These are phyloP conservation scores for Pisolithus marmoratus DNA, from an alignment of 768 basidiomycete species.

Conservation along the genomic window DNA sequence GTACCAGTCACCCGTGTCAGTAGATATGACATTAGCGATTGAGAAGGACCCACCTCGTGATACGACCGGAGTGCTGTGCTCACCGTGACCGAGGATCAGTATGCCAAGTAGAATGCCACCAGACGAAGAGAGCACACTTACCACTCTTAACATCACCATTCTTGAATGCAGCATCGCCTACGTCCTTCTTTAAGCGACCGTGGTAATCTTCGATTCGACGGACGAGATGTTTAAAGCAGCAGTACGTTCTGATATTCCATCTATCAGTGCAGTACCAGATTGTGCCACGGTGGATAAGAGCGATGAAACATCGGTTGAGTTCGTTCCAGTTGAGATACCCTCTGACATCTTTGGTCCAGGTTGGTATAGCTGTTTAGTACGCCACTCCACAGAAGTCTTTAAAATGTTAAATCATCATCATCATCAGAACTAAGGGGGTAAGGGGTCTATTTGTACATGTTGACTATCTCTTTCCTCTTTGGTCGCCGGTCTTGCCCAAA, in stretches of 20 bases:
- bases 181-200: constrained; percentile 65
- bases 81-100: neutral
- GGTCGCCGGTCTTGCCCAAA: neutral
- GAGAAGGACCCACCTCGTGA: constrained; percentile 49
- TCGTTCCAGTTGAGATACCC: neutral
- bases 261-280: neutral
- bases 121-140: constrained; percentile 23
- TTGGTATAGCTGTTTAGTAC: neutral
- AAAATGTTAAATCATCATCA: too few species aligned
- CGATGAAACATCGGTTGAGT: neutral
- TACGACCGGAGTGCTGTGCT: constrained; percentile 60
- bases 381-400: neutral
- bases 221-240: constrained; percentile 1
- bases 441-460: constrained; percentile 23
- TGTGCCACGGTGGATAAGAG: constrained; percentile 1
- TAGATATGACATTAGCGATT: neutral
- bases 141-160: constrained; percentile 55
- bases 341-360: constrained; percentile 12
- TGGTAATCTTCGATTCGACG: constrained; percentile 46
- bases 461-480: constrained; percentile 5
- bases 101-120: neutral
- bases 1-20: constrained; percentile 2
- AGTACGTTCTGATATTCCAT: constrained; percentile 10
- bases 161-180: constrained; percentile 66
- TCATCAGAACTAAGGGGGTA: too few species aligned